These are phyloP conservation scores for Cubamyces sp. DNA, from an alignment of 768 basidiomycete species.

Conservation along the genomic window DNA sequence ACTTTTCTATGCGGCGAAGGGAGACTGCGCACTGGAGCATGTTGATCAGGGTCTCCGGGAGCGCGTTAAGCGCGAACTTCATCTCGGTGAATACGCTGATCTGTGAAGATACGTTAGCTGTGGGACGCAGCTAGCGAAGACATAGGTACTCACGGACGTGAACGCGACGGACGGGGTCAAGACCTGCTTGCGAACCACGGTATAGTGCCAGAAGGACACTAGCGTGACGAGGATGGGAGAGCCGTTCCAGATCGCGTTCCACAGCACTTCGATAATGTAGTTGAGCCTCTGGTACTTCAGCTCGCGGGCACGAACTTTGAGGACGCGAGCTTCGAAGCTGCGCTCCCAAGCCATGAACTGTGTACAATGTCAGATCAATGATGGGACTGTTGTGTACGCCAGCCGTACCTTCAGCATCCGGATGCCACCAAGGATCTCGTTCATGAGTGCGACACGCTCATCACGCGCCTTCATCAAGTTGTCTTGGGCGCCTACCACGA, in stretches of 20 bases:
- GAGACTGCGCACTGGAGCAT: constrained; percentile 87
- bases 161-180: constrained; percentile 88
- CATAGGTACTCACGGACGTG: constrained; percentile 45
- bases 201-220: constrained; percentile 61
- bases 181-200: constrained; percentile 67
- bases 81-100: constrained; percentile 82
- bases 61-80: constrained; percentile 83
- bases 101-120: constrained; percentile 26
- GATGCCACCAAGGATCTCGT: constrained; percentile 53
- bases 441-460: constrained; percentile 90
- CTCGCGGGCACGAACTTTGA: constrained; percentile 78
- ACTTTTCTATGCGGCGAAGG: constrained; percentile 89
- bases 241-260: constrained; percentile 56
- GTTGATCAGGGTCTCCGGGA: constrained; percentile 92
- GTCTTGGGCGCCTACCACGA: constrained; percentile 78
- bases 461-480: constrained; percentile 92
- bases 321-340: constrained; percentile 77
- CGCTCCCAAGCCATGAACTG: constrained; percentile 97
- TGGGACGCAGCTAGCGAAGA: not conserved
- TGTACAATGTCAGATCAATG: not conserved
- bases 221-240: constrained; percentile 57
- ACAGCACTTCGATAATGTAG: constrained; percentile 76
- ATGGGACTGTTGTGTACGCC: too few species aligned
- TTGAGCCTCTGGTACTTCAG: constrained; percentile 84
- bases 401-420: constrained; percentile 13